Base-by-base conservation (phyloP, 2,329 filamentous ascomycete species). In the Albifimbria verrucaria region DNA sequence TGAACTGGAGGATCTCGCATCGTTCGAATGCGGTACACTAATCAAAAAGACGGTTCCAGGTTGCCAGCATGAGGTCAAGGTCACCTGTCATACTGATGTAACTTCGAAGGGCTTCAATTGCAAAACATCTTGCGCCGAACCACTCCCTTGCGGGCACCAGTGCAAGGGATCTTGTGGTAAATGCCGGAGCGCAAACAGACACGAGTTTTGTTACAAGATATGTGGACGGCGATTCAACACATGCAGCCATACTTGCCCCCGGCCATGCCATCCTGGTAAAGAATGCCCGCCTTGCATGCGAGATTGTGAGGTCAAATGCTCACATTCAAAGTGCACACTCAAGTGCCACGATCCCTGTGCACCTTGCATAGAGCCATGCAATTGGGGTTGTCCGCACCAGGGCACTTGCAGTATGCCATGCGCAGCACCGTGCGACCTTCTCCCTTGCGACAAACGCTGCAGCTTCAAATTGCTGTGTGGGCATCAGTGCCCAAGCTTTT, bases 381-480 rank as follows among this genome's bases (percentile, higher is more conserved):
- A 83, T 54, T 68, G 72, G 2, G 83, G 78, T 36, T 62, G 62
- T 7, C 86, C 83, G 50, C 72, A 74, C 3, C 84, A 87, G 59
- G 63, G 68, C 44, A 68, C 60, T 1, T 80, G 76, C 51, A 62
- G 65, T 0, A 72, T 83, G 72, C 81, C 80, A 2, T 89, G 87
- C 54, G 81, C 83, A 0, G 85, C 80, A 0, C 85, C 87, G 0
- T 90, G 86, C 60, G 72, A 87, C 55, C 77, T 81, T 62, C 62
- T 88, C 0, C 87, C 86, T 3, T 90, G 86, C 63, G 78, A 78
- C 5, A 62, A 75, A 59, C 73, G 86, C n/a, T 90, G 86, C 60
- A 57, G 68, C 2, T 72, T 77, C 36, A 18, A 51, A 0, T 66
- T 89, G 1, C 7, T 21, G 0, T 89, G 86, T 62, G 81, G 81